Base-by-base conservation (phyloP, 169 alveolate species). In the Plasmodium ovale region DNA sequence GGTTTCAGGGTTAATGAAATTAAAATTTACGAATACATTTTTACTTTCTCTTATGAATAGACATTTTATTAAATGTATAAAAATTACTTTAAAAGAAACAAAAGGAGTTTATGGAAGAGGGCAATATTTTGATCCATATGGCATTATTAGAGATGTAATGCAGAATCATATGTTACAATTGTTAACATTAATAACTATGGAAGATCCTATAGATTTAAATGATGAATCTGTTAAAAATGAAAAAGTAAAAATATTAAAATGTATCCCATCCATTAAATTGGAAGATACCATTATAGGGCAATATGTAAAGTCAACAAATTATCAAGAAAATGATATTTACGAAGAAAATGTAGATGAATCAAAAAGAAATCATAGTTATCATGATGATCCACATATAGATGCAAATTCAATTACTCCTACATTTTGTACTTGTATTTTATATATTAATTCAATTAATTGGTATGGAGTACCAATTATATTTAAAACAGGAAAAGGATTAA, bases 91-190 rank as follows among this genome's bases (percentile, higher is more conserved):
- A 67, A 90, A 89, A 35, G 95, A 87, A 53, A 71, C 87, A 29
- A 64, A 69, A 31, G 92, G 92, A 10, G 82, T 71, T 14, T 69
- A 82, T 58, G 94, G 95, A 19, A 91, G 95, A 62, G 95, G 94
- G 0, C 94, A 93, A 12, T 92, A 92, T 87, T 92, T 92, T 72
- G 92, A 92, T 60, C 88, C 89, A 29, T 89, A 92, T 59, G 95
- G 95, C 1, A 92, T 92, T 27, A 89, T 93, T 16, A 91, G 95
- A 19, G 95, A 93, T 70, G 93, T 93, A 53, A 84, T 93, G 93
- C 95, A 93, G 35, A 93, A 93, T 64, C 95, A 93, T 72, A 72
- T 93, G 95, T 14, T 93, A 60, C 95, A 93, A 77, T 51, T 93
- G 60, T 68, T 93, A 62, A 56, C 93, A 6, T 67, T 89, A 31